These are phyloP conservation scores for Podospora australis DNA, from an alignment of 495 filamentous ascomycete genomes.

Conservation along the genomic window DNA sequence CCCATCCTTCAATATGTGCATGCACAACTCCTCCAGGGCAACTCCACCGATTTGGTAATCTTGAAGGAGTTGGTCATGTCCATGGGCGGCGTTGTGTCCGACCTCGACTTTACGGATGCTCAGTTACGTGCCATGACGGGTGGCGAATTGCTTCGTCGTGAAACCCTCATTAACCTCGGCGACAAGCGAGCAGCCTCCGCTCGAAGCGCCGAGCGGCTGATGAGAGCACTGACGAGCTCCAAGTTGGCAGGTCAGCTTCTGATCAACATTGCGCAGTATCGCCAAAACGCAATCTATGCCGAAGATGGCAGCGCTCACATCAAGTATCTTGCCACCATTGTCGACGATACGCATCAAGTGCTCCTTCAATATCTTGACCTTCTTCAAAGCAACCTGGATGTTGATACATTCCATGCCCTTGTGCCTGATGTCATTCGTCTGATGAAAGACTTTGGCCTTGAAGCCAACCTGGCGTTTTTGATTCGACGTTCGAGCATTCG, in stretches of 20 bases:
- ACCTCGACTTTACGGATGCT: slow-evolving; percentile 75
- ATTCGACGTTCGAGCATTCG: slow-evolving; percentile 67
- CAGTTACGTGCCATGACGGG: slow-evolving; percentile 83
- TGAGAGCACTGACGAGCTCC: slow-evolving; percentile 67
- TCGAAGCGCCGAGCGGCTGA: slow-evolving; percentile 64
- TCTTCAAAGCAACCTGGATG: slow-evolving; percentile 67
- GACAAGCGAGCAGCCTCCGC: slow-evolving; percentile 65
- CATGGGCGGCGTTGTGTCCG: slow-evolving; percentile 87
- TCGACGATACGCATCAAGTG: slow-evolving; percentile 82
- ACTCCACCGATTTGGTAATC: slow-evolving; percentile 80
- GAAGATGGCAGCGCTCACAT: slow-evolving; percentile 59
- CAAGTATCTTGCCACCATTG: slow-evolving; percentile 77
- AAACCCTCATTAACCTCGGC: slow-evolving; percentile 67
- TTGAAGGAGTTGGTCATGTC: slow-evolving; percentile 79
- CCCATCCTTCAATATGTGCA: slow-evolving; percentile 87
- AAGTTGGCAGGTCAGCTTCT: slow-evolving; percentile 71
- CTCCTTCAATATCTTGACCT: slow-evolving; percentile 86
- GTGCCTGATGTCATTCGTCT: slow-evolving; percentile 71
- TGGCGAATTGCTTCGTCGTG: slow-evolving; percentile 68
- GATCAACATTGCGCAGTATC: slow-evolving; percentile 83
- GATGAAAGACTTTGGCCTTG: slow-evolving; percentile 72
- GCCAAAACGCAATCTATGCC: slow-evolving; percentile 70
- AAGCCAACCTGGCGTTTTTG: slow-evolving; percentile 79
- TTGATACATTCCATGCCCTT: slow-evolving; percentile 70
- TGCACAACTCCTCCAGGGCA: slow-evolving; percentile 70